Evolutionary conservation across 2,329 filamentous ascomycete species (phyloP).

Genomic region (Trichoderma simmonsii): DNA sequence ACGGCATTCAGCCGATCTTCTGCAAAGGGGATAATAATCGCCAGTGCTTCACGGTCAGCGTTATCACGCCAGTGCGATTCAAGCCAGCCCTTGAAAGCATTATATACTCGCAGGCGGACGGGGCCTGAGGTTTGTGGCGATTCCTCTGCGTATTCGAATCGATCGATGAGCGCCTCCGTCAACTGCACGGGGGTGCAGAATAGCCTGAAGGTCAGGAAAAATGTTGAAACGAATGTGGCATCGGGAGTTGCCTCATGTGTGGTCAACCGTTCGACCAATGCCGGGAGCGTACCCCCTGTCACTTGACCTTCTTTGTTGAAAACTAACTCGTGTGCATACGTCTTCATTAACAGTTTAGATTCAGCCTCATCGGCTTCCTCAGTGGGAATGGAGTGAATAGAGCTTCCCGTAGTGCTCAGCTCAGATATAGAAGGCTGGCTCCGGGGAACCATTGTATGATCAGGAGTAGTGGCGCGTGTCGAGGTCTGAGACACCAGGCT

Average conservation of each 20-base stretch:
- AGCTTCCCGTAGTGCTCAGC: conserved; percentile 63
- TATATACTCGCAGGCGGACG: conserved; percentile 88
- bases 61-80: conserved; percentile 92
- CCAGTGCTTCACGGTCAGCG: conserved; percentile 72
- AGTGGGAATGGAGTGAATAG: conserved; percentile 58
- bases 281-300: conserved; percentile 85
- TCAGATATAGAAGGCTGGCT: conserved; percentile 64
- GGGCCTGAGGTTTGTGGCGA: conserved; percentile 70
- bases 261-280: conserved; percentile 90
- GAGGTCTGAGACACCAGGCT: conserved; percentile 79
- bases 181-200: conserved; percentile 82
- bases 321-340: conserved; percentile 85
- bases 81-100: conserved; percentile 95
- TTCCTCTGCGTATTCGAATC: conserved; percentile 88
- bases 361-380: conserved; percentile 80
- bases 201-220: conserved; percentile 92
- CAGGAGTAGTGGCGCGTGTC: conserved; percentile 84
- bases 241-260: conserved; percentile 92
- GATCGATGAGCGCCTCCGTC: conserved; percentile 77
- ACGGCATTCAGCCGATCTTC: conserved; percentile 64
- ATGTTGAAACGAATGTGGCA: conserved; percentile 85
- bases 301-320: conserved; percentile 93
- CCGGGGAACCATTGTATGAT: conserved; percentile 54
- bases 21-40: conserved; percentile 76
- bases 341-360: conserved; percentile 82